These are phyloP conservation scores for Coniferiporia weirii DNA, from an alignment of 1,284 basidiomycete genomes.

Conservation along the genomic window DNA sequence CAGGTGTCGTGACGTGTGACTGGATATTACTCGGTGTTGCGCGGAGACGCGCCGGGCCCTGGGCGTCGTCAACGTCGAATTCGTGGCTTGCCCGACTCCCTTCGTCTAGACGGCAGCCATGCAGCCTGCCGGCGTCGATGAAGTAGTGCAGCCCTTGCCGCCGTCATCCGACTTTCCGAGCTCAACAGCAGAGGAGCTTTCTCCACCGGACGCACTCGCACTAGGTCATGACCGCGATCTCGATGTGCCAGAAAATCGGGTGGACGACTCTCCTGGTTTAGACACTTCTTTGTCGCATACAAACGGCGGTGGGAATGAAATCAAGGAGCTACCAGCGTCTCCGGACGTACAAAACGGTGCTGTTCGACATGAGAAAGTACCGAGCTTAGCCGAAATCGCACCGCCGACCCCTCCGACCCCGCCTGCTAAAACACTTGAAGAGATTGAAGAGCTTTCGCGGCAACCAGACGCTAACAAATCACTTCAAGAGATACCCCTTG, in stretches of 20 bases:
- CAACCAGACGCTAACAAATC: slow-evolving; percentile 2
- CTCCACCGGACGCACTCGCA: background rate
- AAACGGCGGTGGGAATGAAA: background rate
- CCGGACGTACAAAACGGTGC: background rate
- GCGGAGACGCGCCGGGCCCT: background rate
- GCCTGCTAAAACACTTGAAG: slow-evolving; percentile 9
- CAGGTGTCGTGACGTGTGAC: background rate
- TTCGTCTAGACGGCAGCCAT: slow-evolving; percentile 5
- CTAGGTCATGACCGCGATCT: slow-evolving; percentile 1
- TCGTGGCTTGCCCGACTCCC: background rate
- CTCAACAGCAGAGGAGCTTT: background rate
- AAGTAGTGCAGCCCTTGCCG: background rate
- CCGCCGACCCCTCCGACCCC: slow-evolving; percentile 12
- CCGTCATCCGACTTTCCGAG: background rate
- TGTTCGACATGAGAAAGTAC: background rate
- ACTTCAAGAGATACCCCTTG: slow-evolving; percentile 14
- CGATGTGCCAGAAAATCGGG: background rate
- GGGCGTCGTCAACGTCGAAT: slow-evolving; percentile 5
- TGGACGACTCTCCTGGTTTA: background rate
- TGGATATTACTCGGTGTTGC: background rate
- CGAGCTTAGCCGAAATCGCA: slow-evolving; percentile 1
- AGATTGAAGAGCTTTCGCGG: background rate
- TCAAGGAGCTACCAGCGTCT: background rate
- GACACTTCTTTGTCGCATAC: background rate
- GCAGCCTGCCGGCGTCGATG: slow-evolving; percentile 5